Evolutionary conservation across 163 green algal species (phyloP).

Genomic region (Scenedesmus sp.): DNA sequence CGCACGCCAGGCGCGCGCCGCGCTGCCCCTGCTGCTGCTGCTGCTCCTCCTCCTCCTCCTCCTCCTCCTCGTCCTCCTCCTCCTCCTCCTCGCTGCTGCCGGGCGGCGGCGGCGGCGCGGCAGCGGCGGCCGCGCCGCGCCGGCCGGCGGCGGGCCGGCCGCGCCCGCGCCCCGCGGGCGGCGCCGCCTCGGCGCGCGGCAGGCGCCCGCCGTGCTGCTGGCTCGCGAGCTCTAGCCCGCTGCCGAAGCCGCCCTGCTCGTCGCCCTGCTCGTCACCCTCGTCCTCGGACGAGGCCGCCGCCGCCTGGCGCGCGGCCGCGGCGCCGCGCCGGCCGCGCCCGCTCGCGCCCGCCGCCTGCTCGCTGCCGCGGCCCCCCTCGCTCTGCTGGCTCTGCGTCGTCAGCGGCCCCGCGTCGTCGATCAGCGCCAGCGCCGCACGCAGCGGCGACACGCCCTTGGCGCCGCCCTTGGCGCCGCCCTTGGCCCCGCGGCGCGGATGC

Average conservation of each 20-base stretch:
- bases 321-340: background rate
- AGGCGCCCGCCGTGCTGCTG: too few relatives aligned
- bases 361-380: background rate
- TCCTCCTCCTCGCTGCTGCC: background rate
- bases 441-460: background rate
- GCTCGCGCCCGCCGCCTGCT: too few relatives aligned
- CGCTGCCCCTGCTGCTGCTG: background rate
- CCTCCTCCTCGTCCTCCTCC: conserved; percentile 17
- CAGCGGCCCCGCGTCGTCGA: conserved; percentile 10
- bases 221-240: too few relatives aligned
- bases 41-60: conserved; percentile 1
- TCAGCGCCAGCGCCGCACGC: background rate
- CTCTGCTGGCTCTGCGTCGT: conserved; percentile 21
- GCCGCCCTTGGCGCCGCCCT: background rate
- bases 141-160: background rate
- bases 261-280: background rate
- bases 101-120: background rate
- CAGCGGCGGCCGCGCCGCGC: background rate
- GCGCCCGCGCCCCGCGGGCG: too few relatives aligned
- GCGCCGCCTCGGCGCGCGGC: too few relatives aligned
- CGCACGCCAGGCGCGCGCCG: too few relatives aligned
- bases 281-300: background rate
- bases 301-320: conserved; percentile 7
- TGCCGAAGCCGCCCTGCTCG: background rate
- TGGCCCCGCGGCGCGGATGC: background rate